Percentiles rank a stretch among this genome's conserved stretches.
Evolutionary conservation across 2,329 filamentous ascomycete species (phyloP).

Genomic region (Botrytis medusae): DNA sequence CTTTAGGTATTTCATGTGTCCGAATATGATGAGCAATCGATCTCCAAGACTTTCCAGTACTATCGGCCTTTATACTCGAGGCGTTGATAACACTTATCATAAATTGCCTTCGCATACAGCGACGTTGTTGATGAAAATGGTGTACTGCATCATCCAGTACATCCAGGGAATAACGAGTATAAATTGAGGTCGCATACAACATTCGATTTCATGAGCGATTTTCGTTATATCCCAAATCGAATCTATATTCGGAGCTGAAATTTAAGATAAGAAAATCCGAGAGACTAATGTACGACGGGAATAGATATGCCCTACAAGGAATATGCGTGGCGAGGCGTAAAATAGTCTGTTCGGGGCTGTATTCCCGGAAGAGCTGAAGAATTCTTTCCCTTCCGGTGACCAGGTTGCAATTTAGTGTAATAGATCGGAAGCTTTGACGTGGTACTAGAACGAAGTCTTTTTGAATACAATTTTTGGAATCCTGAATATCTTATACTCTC

Average conservation of each 20-base stretch:
- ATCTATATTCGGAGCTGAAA: slow-evolving; percentile 14
- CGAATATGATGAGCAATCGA: background rate
- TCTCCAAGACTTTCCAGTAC: background rate
- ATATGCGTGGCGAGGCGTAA: background rate
- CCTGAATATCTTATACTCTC: slow-evolving; percentile 17
- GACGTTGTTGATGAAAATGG: slow-evolving; percentile 9
- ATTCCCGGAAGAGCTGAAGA: slow-evolving; percentile 9
- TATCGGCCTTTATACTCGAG: background rate
- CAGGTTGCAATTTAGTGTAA: slow-evolving; percentile 12
- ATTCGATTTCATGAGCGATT: background rate
- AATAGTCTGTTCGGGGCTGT: background rate
- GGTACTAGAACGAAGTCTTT: slow-evolving; percentile 1
- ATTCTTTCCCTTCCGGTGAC: background rate
- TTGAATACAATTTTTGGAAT: background rate
- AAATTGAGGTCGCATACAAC: background rate
- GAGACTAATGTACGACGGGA: slow-evolving; percentile 10
- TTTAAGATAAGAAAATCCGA: slow-evolving; percentile 12
- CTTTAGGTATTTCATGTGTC: slow-evolving; percentile 16
- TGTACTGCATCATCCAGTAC: slow-evolving; percentile 2
- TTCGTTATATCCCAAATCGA: slow-evolving; percentile 4
- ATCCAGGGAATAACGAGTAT: background rate
- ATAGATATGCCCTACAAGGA: background rate
- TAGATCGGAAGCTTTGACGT: background rate
- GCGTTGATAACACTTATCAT: background rate
- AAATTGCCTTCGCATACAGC: slow-evolving; percentile 3